Evolutionary conservation across 169 alveolate genomes (phyloP), one percentile per base, ranked within the genome.

Genomic region (Cryptosporidium baileyi): DNA sequence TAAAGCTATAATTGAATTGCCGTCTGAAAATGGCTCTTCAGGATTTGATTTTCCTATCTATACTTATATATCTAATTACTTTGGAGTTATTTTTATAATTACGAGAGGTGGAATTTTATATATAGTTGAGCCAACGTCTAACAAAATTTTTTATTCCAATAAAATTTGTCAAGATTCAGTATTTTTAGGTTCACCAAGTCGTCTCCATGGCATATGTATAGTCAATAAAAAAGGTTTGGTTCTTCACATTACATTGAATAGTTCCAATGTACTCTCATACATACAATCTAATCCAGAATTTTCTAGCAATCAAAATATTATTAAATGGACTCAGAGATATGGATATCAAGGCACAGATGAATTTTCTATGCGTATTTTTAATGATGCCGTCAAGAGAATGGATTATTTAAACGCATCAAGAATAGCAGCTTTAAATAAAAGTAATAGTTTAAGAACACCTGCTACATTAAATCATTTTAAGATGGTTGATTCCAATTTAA

Each of bases 321-420:
- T n/a, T 2, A 81, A 44, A 74, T 74, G 85, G 85, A 15, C 57
- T 28, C 90, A 91, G 38, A 91, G 96, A 90, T 97, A 91, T 85
- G 94, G 94, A 30, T 94, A 94, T 22, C 96, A 94, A 24, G 98
- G 99, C n/a, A 96, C 97, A 6, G 98, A 96, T 47, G 91, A 93
- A 30, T 89, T 95, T 60, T 93, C 96, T 74, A 85, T 91, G 80
- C 91, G 95, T 38, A 90, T 94, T 43, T 96, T 96, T 89, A 93
- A 95, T 61, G 94, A 91, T 43, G 91, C 89, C 63, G 88, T 97
- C 61, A 91, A 91, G 59, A 49, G 92, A 32, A 96, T 96, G 51
- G 97, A 96, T 88, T 95, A 91, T 88, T 91, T 91, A 88, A 97
- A 94, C 54, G 99, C 99, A 8, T 99, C 99, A 41, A 94, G 93